These are phyloP conservation scores for Daedalea quercina DNA, from an alignment of 768 basidiomycete species.

Conservation along the genomic window DNA sequence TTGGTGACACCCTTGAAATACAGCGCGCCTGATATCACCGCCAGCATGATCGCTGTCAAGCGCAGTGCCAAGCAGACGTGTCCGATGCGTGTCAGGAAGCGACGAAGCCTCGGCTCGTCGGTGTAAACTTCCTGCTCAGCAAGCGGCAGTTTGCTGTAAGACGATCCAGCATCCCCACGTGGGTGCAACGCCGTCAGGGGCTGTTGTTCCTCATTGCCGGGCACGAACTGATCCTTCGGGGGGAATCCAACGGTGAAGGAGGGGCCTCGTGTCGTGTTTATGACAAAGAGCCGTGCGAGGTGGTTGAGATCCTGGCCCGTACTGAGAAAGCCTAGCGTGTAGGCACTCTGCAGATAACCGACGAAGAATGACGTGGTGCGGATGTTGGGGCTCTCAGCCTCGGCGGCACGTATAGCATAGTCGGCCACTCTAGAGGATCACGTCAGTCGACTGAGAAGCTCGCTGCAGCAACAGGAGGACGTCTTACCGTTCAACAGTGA, in stretches of 20 bases:
- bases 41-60: background rate
- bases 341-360: constrained; percentile 16
- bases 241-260: background rate
- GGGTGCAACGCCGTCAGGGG: too few relatives aligned
- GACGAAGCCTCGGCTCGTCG: background rate
- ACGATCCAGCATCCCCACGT: too few relatives aligned
- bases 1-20: background rate
- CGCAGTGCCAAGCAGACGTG: background rate
- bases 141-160: background rate
- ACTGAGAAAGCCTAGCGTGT: constrained; percentile 6
- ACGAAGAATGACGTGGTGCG: constrained; percentile 9
- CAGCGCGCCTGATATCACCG: background rate
- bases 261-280: background rate
- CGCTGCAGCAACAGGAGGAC: background rate
- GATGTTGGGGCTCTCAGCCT: constrained; percentile 11
- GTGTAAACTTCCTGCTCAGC: background rate
- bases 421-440: constrained; percentile 10
- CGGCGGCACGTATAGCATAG: constrained; percentile 14
- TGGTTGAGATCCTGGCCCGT: constrained; percentile 5
- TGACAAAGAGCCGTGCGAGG: constrained; percentile 4
- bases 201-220: too few relatives aligned
- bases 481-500: constrained; percentile 33
- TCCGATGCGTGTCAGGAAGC: background rate
- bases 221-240: too few relatives aligned
- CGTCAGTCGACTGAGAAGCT: background rate